A percentile compares a stretch with the other conserved stretches of the same genome.
phyloP scores from a whole-genome alignment of 2,329 filamentous ascomycete genomes.

The Fusarium graminum region DNA sequence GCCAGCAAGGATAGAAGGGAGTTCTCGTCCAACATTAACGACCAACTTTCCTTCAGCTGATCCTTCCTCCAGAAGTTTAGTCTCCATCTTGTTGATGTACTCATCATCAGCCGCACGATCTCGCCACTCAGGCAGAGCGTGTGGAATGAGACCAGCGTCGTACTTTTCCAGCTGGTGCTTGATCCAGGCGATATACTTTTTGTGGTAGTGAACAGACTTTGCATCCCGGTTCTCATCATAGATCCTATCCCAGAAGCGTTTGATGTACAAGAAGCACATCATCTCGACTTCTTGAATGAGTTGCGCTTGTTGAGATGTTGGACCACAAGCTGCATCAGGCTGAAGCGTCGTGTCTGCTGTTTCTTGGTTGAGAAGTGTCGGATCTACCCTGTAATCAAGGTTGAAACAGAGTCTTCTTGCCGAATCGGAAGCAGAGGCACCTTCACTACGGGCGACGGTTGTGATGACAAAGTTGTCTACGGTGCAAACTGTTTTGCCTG shows the following conservation, averaged over 20 bases:
- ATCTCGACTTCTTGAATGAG: slow-evolving; percentile 14
- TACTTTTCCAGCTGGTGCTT: slow-evolving; percentile 10
- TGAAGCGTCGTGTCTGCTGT: slow-evolving; percentile 7
- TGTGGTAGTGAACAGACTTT: slow-evolving; percentile 8
- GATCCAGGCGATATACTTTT: slow-evolving; percentile 16
- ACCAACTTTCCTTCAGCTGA: slow-evolving; percentile 11
- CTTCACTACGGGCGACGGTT: slow-evolving; percentile 8
- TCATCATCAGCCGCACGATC: neutral
- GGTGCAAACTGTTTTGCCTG: slow-evolving; percentile 3
- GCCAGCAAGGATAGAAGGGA: slow-evolving; percentile 1
- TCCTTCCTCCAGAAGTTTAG: slow-evolving; percentile 2
- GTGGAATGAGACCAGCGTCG: slow-evolving; percentile 1
- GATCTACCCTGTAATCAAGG: slow-evolving; percentile 14
- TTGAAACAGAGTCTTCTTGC: slow-evolving; percentile 15
- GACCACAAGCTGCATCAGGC: slow-evolving; percentile 1
- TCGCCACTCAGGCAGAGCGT: slow-evolving; percentile 4
- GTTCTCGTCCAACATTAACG: slow-evolving; percentile 11
- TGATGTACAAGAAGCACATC: slow-evolving; percentile 21
- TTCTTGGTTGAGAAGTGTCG: slow-evolving; percentile 1
- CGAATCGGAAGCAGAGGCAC: neutral
- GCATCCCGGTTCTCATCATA: slow-evolving; percentile 2
- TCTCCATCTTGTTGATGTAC: slow-evolving; percentile 7
- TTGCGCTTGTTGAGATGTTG: slow-evolving; percentile 3
- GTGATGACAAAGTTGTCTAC: slow-evolving; percentile 10
- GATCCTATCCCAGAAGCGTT: slow-evolving; percentile 10